phyloP scores from a whole-genome alignment of 805 yeast genomes.

The Metschnikowia lochheadii region DNA sequence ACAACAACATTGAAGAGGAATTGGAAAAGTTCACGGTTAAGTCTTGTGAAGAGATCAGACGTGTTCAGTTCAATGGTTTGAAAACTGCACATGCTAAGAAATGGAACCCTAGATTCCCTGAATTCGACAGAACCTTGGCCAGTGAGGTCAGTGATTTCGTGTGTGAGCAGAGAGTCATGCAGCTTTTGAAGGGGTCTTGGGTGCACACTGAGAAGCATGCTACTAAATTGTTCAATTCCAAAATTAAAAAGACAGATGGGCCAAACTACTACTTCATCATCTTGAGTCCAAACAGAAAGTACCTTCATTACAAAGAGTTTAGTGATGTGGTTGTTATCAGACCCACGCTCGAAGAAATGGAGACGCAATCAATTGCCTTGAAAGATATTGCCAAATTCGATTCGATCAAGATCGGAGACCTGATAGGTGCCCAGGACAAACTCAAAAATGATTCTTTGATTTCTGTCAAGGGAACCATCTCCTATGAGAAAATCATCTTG shows the following conservation, averaged over 20 bases:
- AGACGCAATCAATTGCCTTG: constrained; percentile 49
- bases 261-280: constrained; percentile 50
- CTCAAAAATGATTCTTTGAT: constrained; percentile 44
- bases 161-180: constrained; percentile 67
- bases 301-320: constrained; percentile 59
- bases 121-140: constrained; percentile 48
- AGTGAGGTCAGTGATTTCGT: constrained; percentile 67
- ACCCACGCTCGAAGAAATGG: constrained; percentile 59
- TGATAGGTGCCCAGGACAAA: constrained; percentile 39
- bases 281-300: constrained; percentile 63
- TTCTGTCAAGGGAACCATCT: constrained; percentile 52
- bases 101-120: constrained; percentile 46
- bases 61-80: constrained; percentile 46
- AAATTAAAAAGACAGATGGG: constrained; percentile 16
- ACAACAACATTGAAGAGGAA: constrained; percentile 40
- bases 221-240: constrained; percentile 21
- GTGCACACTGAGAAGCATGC: constrained; percentile 60
- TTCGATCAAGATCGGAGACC: constrained; percentile 45
- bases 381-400: constrained; percentile 49
- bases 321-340: constrained; percentile 39
- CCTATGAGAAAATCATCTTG: constrained; percentile 54
- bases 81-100: constrained; percentile 30
- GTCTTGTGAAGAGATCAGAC: constrained; percentile 49
- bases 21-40: constrained; percentile 37
- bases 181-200: constrained; percentile 77